Evolutionary conservation across 805 yeast genomes (phyloP).

Genomic region (Hanseniaspora pseudoguilliermondii): DNA sequence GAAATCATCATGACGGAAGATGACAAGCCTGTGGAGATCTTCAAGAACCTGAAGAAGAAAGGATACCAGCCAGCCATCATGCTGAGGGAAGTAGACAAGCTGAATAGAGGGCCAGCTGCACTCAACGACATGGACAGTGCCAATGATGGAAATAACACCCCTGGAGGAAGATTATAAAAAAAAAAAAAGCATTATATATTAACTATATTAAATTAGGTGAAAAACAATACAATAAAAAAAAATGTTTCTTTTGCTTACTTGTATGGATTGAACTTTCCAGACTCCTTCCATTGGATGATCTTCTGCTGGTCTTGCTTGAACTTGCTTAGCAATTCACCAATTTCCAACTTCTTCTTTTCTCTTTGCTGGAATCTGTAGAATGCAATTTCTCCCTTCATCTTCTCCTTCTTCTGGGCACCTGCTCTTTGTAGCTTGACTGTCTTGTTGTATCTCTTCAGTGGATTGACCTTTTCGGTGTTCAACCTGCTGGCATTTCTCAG

Average conservation of each 20-base stretch:
- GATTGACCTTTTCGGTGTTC: constrained; percentile 22
- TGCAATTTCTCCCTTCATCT: constrained; percentile 57
- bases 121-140: constrained; percentile 14
- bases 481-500: constrained; percentile 30
- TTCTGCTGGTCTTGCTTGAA: constrained; percentile 86
- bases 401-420: constrained; percentile 45
- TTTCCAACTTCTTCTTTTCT: constrained; percentile 81
- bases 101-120: not conserved
- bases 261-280: constrained; percentile 76
- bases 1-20: constrained; percentile 72
- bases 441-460: constrained; percentile 30
- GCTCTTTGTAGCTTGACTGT: constrained; percentile 23
- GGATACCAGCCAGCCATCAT: constrained; percentile 86
- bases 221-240: too few relatives aligned
- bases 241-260: constrained; percentile 25
- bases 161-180: constrained; percentile 16
- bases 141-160: constrained; percentile 14
- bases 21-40: constrained; percentile 77
- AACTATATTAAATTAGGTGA: not conserved
- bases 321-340: constrained; percentile 70
- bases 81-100: constrained; percentile 72
- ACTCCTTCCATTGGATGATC: constrained; percentile 64
- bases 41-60: constrained; percentile 69
- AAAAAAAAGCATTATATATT: not conserved
- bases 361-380: constrained; percentile 94